These are phyloP conservation scores for Penicilliopsis zonata DNA, from an alignment of 495 filamentous ascomycete species.

Conservation along the genomic window DNA sequence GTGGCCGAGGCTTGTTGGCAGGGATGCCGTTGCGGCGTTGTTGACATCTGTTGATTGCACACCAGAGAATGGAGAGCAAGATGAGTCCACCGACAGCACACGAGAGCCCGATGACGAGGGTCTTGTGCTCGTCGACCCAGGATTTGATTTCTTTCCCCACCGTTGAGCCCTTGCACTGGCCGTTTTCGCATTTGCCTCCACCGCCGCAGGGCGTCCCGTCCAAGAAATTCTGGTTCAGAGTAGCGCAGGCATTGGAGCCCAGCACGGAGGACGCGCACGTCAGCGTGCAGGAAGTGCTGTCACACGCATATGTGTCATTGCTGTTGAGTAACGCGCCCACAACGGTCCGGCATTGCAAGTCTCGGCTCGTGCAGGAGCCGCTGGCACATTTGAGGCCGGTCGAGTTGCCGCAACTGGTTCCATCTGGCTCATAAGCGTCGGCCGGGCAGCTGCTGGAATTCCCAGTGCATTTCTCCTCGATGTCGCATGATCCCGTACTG, in stretches of 20 bases:
- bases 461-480: conserved; percentile 71
- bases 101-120: conserved; percentile 63
- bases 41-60: conserved; percentile 44
- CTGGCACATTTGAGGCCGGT: conserved; percentile 68
- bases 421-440: conserved; percentile 59
- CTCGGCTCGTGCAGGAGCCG: conserved; percentile 88
- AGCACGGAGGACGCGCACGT: conserved; percentile 66
- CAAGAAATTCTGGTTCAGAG: conserved; percentile 82
- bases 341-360: conserved; percentile 77
- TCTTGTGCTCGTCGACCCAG: conserved; percentile 62
- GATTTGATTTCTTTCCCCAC: conserved; percentile 45
- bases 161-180: conserved; percentile 53
- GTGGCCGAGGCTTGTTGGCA: conserved; percentile 12
- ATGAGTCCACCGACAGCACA: conserved; percentile 56
- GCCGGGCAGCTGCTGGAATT: conserved; percentile 58
- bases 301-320: conserved; percentile 78
- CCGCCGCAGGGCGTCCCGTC: conserved; percentile 84
- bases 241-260: conserved; percentile 49
- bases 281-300: conserved; percentile 56
- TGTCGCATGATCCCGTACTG: conserved; percentile 70
- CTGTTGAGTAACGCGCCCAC: conserved; percentile 66
- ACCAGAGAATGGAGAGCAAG: conserved; percentile 47
- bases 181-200: conserved; percentile 68
- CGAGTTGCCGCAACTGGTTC: conserved; percentile 49
- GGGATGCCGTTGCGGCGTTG: conserved; percentile 12